phyloP scores from a whole-genome alignment of 1,284 basidiomycete species.

The Gomphus sp. region DNA sequence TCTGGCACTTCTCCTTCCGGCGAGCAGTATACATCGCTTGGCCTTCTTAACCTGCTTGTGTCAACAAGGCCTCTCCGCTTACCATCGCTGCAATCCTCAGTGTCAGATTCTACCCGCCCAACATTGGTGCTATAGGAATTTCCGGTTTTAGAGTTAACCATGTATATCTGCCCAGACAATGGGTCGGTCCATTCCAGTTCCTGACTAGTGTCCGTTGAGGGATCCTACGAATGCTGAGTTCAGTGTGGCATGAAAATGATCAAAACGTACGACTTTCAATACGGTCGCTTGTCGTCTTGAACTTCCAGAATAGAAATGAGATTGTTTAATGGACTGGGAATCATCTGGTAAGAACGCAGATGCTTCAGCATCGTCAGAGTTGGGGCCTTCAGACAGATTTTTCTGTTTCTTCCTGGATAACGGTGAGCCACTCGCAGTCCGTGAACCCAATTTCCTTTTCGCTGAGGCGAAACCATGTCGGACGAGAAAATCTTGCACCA shows the following conservation, averaged over 20 bases:
- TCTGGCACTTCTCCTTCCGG: conserved; percentile 24
- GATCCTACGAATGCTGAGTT: conserved; percentile 11
- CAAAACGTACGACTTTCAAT: neutral
- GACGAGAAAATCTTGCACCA: conserved; percentile 56
- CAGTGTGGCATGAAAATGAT: neutral
- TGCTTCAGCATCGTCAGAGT: neutral
- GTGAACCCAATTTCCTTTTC: conserved; percentile 12
- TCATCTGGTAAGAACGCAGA: neutral
- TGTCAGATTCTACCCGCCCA: conserved; percentile 10
- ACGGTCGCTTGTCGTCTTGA: neutral
- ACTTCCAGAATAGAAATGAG: conserved; percentile 10
- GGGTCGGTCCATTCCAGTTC: conserved; percentile 52
- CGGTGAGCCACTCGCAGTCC: conserved; percentile 14
- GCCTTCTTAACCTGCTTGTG: conserved; percentile 15
- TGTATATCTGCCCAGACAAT: conserved; percentile 33
- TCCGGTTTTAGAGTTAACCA: conserved; percentile 18
- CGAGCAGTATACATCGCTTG: neutral
- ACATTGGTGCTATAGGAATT: conserved; percentile 13
- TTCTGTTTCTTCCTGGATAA: conserved; percentile 34
- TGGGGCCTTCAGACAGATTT: conserved; percentile 18
- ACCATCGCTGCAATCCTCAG: conserved; percentile 2
- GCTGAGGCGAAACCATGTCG: conserved; percentile 48
- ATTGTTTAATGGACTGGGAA: conserved; percentile 4
- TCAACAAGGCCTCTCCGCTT: conserved; percentile 18
- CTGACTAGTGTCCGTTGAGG: conserved; percentile 11